Evolutionary conservation across 1,139 yeast genomes (phyloP), one percentile per base, ranked within the genome.

Genomic region (Taiozyma sp.): DNA sequence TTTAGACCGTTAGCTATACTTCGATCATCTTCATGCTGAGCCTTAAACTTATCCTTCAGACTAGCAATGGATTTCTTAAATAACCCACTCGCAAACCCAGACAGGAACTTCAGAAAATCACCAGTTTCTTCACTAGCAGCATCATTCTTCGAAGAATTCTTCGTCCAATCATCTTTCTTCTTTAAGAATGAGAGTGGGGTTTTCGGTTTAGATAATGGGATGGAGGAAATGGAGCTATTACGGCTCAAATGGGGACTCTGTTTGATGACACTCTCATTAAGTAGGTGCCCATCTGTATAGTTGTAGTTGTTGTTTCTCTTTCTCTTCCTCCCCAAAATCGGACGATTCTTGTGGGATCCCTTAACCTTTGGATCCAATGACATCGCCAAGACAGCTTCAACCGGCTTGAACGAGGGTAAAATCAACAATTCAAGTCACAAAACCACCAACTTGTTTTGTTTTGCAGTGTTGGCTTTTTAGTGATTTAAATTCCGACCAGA

Each of bases 61-160:
- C n/a, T 30, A 43, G 21, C 30, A 30, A 39, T 29, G n/a, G 45
- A 35, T 30, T 32, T 47, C 28, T 43, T 43, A 13, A 47, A 22
- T 3, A 47, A 21, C 6, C 21, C 32, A 6, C 46, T 42, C 13
- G 43, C 29, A 40, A 19, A 39, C 24, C 44, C 49, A 30, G n/a
- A 39, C 40, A 22, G 41, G 29, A 39, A 26, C 14, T 29, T 35
- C 13, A 45, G 11, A 13, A 41, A 34, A 19, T 11, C 41, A 1
- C 39, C 50, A 21, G 54, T 48, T 41, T 54, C 54, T 19, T 45
- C 51, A 30, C 45, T 46, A 4, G 59, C 48, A 22, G 55, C 56
- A 47, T 55, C 54, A 16, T 39, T 30, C 13, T 30, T 28, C 22
- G 45, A 39, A 9, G 34, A 34, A 29, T 43, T 34, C 10, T 10